These are phyloP conservation scores for Agrocybe praecox DNA, from an alignment of 768 basidiomycete species.

Conservation along the genomic window DNA sequence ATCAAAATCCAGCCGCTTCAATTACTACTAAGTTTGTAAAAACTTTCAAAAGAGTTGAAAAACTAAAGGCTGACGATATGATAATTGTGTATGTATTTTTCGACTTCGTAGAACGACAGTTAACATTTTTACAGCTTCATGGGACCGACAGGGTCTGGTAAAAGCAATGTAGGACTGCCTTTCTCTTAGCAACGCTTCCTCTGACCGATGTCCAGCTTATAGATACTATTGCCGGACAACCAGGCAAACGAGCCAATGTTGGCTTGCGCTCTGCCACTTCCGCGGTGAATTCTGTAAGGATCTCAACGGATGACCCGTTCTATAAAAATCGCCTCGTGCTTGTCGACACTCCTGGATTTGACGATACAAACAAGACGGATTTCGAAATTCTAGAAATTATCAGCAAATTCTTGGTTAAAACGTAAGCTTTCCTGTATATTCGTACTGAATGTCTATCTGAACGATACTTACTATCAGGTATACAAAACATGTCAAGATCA, in stretches of 20 bases:
- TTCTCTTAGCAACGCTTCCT: background rate
- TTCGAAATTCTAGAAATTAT: constrained; percentile 50
- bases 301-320: background rate
- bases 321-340: constrained; percentile 18
- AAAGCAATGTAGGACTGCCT: background rate
- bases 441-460: too few species aligned
- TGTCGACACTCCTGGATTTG: constrained; percentile 64
- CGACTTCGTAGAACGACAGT: too few species aligned
- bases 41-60: too few species aligned
- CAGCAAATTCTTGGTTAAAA: constrained; percentile 33
- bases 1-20: too few species aligned
- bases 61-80: too few species aligned
- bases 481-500: constrained; percentile 35
- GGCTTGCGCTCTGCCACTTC: background rate
- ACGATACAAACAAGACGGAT: constrained; percentile 50
- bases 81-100: too few species aligned
- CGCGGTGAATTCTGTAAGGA: background rate
- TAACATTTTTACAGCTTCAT: background rate
- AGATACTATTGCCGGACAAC: background rate
- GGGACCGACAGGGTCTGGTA: background rate
- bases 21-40: too few species aligned
- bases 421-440: too few species aligned
- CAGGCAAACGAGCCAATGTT: background rate
- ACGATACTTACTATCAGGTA: too few species aligned
- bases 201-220: background rate